Evolutionary conservation across 2,329 filamentous ascomycete genomes (phyloP), one percentile per base, ranked within the genome.

Genomic region (Cryphonectria japonica): DNA sequence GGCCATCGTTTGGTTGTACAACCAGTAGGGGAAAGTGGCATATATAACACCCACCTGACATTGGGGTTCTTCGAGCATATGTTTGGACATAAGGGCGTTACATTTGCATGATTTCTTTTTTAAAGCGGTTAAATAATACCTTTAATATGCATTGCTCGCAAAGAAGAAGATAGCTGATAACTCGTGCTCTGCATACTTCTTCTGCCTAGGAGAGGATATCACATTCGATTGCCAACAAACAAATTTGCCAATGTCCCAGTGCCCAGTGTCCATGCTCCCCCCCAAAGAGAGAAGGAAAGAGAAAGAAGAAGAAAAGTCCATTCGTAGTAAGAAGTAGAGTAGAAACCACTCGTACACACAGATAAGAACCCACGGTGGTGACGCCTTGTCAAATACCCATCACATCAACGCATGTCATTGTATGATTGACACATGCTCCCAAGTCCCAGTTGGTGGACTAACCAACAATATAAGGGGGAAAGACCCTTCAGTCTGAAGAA

Each of bases 401-500:
- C 34, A 39, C 29, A 61, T 39, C 34, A 39, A n/a, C 8, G 54
- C 54, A 59, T 29, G 29, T 2, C 32, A 59, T 32, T 13, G 5
- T 32, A 34, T 14, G 11, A 16, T 59, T 59, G 54, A 59, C 54
- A 32, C 14, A 32, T 59, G 26, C n/a, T 32, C 26, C 29, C 26
- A 26, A 26, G 26, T 26, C 26, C 26, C 4, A 16, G 16, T 50
- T 13, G 29, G 52, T 29, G 14, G 54, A 59, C 54, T 6, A 22
- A 32, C 54, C 26, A 59, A 7, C 54, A 59, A 59, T 14, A 32
- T 2, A 59, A 34, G 3, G 43, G 3, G 6, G 3, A 14, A n/a
- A 50, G 22, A n/a, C 22, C 22, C 11, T 26, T 82, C 74, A 89
- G 68, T 92, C 91, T 3, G 90, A 89, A 3, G 89, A 87, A 78